Base-by-base conservation (phyloP, 2,329 filamentous ascomycete genomes). In the Leptographium flavum region DNA sequence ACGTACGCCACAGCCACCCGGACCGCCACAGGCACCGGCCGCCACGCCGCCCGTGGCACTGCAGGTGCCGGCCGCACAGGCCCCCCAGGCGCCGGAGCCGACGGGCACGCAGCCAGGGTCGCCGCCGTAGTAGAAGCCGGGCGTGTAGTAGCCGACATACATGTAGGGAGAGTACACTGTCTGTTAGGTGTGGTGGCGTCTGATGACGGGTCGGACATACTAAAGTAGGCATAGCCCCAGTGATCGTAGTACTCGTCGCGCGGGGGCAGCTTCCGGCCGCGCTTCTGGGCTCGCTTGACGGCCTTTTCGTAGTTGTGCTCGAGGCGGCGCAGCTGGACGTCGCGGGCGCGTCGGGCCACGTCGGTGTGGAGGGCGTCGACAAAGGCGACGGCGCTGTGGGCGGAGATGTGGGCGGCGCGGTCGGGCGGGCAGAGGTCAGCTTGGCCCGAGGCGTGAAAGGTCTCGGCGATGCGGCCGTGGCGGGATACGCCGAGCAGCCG, bases 351-450 rank as follows among this genome's bases (percentile, higher is more conserved):
- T 5, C 22, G 19, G 19, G 45, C 17, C 22, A 47, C 42, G 13
- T 4, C 2, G 10, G 38, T n/a, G 39, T 39, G 31, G 19, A 43
- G 23, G 32, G 49, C 45, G 10, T 35, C 35, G 47, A 46, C 55
- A 45, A 45, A 47, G 19, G 51, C 54, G 8, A 87, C 75, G 1
- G 82, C 73, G 54, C 79, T 86, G 65, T 90, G 84, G 0, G 80
- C 70, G 0, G 79, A 84, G 50, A 90, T 81, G 56, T 90, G 84
- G 0, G 79, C 73, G 19, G 74, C 76, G 44, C 71, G 74, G 42
- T 72, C 63, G 0, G 75, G 70, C 0, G 74, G 62, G 49, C 71
- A 76, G 10, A 72, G 60, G 9, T 64, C 56, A 2, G 70, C 68
- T 0, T 56, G 55, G 13, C 71, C 71, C 0, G 74, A 73, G 0